These are phyloP conservation scores for Chlamydomonas sp. DNA, from an alignment of 139 green algal genomes.

Conservation along the genomic window DNA sequence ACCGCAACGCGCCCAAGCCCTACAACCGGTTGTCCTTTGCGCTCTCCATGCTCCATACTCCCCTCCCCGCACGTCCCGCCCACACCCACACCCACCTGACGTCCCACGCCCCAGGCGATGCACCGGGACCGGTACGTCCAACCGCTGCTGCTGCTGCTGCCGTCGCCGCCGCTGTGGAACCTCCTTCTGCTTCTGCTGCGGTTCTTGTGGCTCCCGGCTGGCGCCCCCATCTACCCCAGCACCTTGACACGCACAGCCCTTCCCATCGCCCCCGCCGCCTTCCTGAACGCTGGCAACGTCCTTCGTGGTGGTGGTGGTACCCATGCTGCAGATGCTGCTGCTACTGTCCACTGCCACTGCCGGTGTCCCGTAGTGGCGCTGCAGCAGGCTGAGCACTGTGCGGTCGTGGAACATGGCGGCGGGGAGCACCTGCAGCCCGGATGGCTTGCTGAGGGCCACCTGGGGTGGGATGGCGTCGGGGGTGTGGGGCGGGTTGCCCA, in stretches of 20 bases:
- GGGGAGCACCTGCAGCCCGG: slow-evolving; percentile 53
- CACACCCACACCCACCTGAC: slow-evolving; percentile 20
- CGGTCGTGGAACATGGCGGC: slow-evolving; percentile 50
- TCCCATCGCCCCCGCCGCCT: background rate
- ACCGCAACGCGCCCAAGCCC: too few species aligned
- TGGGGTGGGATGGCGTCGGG: background rate
- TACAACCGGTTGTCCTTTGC: too few species aligned
- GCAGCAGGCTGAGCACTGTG: slow-evolving; percentile 48
- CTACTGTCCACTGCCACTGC: background rate
- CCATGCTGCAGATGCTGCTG: background rate
- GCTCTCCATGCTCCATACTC: background rate
- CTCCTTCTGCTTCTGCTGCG: background rate
- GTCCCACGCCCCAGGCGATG: slow-evolving; percentile 60
- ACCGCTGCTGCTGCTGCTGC: background rate
- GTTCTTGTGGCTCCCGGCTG: background rate
- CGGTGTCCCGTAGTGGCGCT: background rate
- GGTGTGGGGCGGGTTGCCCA: background rate
- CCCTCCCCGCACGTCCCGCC: background rate
- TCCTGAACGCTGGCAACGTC: too few species aligned
- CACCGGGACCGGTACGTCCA: slow-evolving; percentile 43
- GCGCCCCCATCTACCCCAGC: background rate
- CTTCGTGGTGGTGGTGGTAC: background rate
- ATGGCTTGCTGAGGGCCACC: slow-evolving; percentile 59
- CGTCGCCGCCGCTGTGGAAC: slow-evolving; percentile 15
- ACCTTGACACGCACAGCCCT: background rate